Evolutionary conservation across 495 filamentous ascomycete species (phyloP).

Genomic region (Pyrenula aspistea): DNA sequence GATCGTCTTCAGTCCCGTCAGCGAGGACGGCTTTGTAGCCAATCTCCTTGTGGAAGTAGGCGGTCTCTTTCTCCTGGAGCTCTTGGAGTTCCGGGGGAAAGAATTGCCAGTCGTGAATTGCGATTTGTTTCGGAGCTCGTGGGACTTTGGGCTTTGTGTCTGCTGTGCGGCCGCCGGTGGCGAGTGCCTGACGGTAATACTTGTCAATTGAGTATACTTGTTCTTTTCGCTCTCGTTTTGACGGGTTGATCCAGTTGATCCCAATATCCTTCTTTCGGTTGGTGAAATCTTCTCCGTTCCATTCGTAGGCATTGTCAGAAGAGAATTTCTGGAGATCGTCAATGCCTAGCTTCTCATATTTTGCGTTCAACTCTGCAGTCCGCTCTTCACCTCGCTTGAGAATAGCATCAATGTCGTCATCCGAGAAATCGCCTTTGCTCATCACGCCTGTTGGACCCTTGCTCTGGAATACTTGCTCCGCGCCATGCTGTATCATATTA

Average conservation of each 20-base stretch:
- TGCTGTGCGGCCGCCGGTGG: slow-evolving; percentile 71
- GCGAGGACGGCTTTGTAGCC: slow-evolving; percentile 78
- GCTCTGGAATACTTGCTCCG: slow-evolving; percentile 77
- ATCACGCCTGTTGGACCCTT: slow-evolving; percentile 46
- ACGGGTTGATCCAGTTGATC: slow-evolving; percentile 94
- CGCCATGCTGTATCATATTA: slow-evolving; percentile 97
- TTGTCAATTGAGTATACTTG: slow-evolving; percentile 97
- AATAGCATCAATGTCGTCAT: slow-evolving; percentile 85
- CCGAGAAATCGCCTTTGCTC: slow-evolving; percentile 50
- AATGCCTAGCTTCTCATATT: slow-evolving; percentile 95
- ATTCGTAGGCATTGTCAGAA: slow-evolving; percentile 93
- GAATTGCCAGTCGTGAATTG: slow-evolving; percentile 95
- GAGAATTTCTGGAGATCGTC: slow-evolving; percentile 98
- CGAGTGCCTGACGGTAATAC: slow-evolving; percentile 88
- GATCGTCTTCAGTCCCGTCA: slow-evolving; percentile 73
- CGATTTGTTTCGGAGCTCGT: slow-evolving; percentile 82
- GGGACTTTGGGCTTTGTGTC: slow-evolving; percentile 94
- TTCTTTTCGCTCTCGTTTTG: slow-evolving; percentile 97
- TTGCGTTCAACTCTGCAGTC: slow-evolving; percentile 78
- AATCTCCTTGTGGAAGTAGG: slow-evolving; percentile 90
- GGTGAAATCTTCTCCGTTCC: slow-evolving; percentile 95
- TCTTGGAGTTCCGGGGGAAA: slow-evolving; percentile 73
- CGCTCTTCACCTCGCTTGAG: slow-evolving; percentile 76
- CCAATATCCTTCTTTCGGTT: slow-evolving; percentile 86
- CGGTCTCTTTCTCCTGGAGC: slow-evolving; percentile 91